Conservation (phyloP, 108 stramenopile species). For the Skeletonema grethae region DNA sequence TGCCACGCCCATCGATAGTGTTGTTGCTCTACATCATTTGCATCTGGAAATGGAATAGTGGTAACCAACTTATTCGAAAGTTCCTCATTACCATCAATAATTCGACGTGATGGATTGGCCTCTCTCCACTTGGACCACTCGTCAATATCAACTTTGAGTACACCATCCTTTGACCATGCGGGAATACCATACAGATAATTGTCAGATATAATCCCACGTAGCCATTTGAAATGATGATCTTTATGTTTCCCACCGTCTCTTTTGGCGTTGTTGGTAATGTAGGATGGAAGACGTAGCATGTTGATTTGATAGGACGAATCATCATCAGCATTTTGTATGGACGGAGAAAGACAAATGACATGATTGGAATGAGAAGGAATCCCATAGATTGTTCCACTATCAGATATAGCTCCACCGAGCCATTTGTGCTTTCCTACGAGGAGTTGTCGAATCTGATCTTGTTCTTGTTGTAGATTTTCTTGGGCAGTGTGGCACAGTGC, state of each 20-base stretch:
- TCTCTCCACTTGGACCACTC: constrained; percentile 20
- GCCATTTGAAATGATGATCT: constrained; percentile 36
- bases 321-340: constrained; percentile 5
- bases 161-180: constrained; percentile 21
- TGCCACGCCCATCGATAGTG: constrained; percentile 82
- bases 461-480: neutral
- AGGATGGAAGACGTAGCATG: constrained; percentile 25
- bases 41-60: constrained; percentile 18
- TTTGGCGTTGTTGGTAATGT: constrained; percentile 9
- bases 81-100: constrained; percentile 7
- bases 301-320: constrained; percentile 18
- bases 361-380: constrained; percentile 38
- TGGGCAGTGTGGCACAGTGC: neutral
- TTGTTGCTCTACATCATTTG: neutral
- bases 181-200: constrained; percentile 28
- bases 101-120: constrained; percentile 8
- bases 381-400: constrained; percentile 33
- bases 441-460: constrained; percentile 6
- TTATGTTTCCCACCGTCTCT: constrained; percentile 14
- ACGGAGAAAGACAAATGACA: constrained; percentile 35
- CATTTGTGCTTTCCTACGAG: constrained; percentile 44
- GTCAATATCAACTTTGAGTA: constrained; percentile 22
- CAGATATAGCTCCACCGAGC: constrained; percentile 35
- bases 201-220: constrained; percentile 25
- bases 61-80: neutral